Evolutionary conservation across 1,284 basidiomycete genomes (phyloP), one percentile per base, ranked within the genome.

Genomic region (Athelia sp.): DNA sequence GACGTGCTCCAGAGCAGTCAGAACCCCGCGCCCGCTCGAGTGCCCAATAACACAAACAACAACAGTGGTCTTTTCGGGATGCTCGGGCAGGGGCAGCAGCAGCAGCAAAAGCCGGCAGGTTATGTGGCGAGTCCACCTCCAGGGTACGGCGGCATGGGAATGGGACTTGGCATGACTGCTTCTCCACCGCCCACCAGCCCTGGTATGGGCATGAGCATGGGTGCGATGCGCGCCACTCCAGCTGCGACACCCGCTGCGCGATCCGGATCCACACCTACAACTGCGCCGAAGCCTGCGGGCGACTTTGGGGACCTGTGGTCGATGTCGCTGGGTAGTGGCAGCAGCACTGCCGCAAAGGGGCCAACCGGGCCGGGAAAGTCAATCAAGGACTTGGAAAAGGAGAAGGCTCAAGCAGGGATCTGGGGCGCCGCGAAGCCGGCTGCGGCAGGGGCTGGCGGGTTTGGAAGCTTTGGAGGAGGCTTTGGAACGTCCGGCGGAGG

Each of bases 231-330:
- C 26, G 26, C 36, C 36, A 40, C 19, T 6, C 36, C 36, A 6
- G 36, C 50, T 17, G 40, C 53, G 32, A 44, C 50, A n/a, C 52
- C 52, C 22, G 48, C 45, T 13, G 43, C 52, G 17, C 40, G 50
- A 1, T 46, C 50, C 50, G 43, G 24, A 26, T 46, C 44, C 43
- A 47, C 47, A 11, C 21, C 45, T 8, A 49, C 53, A 36, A 50
- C 54, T 17, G 45, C 56, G 4, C 43, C 50, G 17, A 59, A 67
- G 48, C 55, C 73, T 54, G 19, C 62, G 58, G 62, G 74, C 58
- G 76, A 74, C 59, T 98, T 98, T 61, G 95, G 96, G 58, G 94
- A 98, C 63, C 69, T 98, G 52, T 98, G 92, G 90, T 81, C 81
- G 17, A 78, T 93, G 72, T 91, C 90, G 1, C 77, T 96, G 18